Base-by-base conservation (phyloP, 2,329 filamentous ascomycete genomes). In the Clarireedia monteithiana region DNA sequence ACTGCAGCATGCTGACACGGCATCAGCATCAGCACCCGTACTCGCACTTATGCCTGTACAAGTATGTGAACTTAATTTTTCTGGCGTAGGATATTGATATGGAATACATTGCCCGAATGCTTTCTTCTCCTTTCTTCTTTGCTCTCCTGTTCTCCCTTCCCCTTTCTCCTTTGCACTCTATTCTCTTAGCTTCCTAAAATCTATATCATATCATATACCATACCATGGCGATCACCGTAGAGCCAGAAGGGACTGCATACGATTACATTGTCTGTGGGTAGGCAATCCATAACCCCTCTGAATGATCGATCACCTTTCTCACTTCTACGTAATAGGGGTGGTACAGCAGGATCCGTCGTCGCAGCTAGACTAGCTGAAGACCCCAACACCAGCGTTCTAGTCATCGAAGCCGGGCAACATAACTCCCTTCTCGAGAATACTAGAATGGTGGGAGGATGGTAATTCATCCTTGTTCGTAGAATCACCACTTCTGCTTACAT, bases 361-460 rank as follows among this genome's bases (percentile, higher is more conserved):
- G 79, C 78, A 12, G 73, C 74, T n/a, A 75, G 79, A 26, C 73
- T 82, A 6, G 77, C 78, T 2, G 75, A 81, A 62, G 75, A 76
- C 48, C 68, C 72, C 5, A 70, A 77, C 3, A 75, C 75, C 42
- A 71, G 68, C 4, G 64, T 79, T 36, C 72, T 79, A 5, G 64
- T 80, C 26, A 67, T 80, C 50, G 77, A 80, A 62, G 77, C 77
- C 9, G 77, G 77, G 7, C 68, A 69, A 20, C 69, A 74, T 56
- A 73, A 71, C 56, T 67, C 71, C 56, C 62, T 77, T 38, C 66
- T 79, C 0, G 76, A 78, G 46, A 78, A 76, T 53, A 73, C 75
- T 2, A 70, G 77, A 53, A 80, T 80, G 77, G 71, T 71, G 5
- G 77, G 77, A 55, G 77, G 75, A 69, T 75, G 65, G 63, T 69